Percentiles rank a stretch among this genome's conserved stretches.
Evolutionary conservation across 2,329 filamentous ascomycete genomes (phyloP).

Genomic region (Sarocladium oryzae): DNA sequence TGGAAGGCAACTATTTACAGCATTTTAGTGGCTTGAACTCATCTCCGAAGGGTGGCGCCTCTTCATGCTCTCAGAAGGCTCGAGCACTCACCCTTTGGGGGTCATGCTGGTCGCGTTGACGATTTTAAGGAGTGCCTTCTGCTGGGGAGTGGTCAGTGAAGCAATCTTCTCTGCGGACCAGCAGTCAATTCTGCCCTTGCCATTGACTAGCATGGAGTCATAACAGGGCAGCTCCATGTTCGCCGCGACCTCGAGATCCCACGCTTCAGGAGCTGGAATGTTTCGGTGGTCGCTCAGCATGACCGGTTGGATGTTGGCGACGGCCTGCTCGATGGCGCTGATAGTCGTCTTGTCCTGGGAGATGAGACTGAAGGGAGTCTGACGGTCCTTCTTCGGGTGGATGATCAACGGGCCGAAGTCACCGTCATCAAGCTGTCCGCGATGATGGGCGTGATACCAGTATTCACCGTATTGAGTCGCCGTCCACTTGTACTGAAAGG

Average conservation of each 20-base stretch:
- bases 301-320: conserved; percentile 37
- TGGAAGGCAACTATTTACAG: conserved; percentile 27
- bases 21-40: too few relatives aligned
- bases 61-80: neutral
- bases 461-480: conserved; percentile 51
- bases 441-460: conserved; percentile 55
- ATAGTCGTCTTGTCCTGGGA: conserved; percentile 14
- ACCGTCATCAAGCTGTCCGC: conserved; percentile 53
- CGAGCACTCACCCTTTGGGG: conserved; percentile 29
- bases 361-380: conserved; percentile 46
- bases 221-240: conserved; percentile 48
- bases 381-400: conserved; percentile 22
- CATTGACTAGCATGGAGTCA: conserved; percentile 56
- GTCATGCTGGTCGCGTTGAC: conserved; percentile 27
- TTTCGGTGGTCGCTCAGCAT: conserved; percentile 51
- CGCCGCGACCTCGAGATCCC: conserved; percentile 35
- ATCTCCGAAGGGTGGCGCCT: too few relatives aligned
- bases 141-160: conserved; percentile 25
- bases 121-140: conserved; percentile 22
- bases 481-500: conserved; percentile 46
- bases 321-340: conserved; percentile 41
- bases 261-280: conserved; percentile 41
- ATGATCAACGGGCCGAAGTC: conserved; percentile 51
- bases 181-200: conserved; percentile 50
- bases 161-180: conserved; percentile 36